Conservation (phyloP, 202 grass and related monocot genomes). For the Eragrostis tef region DNA sequence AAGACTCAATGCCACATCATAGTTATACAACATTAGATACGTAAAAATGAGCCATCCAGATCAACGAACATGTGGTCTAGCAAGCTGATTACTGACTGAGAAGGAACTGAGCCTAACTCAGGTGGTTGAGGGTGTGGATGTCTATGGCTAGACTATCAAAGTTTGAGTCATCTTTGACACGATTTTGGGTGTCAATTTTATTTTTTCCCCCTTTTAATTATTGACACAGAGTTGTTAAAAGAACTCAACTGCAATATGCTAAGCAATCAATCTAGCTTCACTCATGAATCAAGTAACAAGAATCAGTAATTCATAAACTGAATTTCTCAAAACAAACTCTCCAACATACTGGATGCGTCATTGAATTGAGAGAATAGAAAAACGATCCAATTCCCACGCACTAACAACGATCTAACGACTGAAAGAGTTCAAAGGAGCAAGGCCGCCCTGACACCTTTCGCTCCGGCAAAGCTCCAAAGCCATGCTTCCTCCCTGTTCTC, state of each 20-base stretch:
- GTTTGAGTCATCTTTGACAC: background rate
- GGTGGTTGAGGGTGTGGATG: background rate
- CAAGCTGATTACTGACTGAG: background rate
- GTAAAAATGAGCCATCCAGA: background rate
- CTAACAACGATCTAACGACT: background rate
- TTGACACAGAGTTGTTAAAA: background rate
- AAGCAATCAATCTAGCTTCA: background rate
- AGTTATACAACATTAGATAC: background rate
- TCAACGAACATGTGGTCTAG: background rate
- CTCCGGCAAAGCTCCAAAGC: background rate
- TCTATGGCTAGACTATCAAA: background rate
- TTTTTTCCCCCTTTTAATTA: background rate
- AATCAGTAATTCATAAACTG: background rate
- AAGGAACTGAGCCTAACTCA: background rate
- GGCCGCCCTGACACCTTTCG: background rate
- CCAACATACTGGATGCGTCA: background rate
- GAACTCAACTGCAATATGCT: background rate
- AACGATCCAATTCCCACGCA: background rate
- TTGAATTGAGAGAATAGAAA: background rate
- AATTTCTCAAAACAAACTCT: background rate
- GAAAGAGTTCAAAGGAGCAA: background rate
- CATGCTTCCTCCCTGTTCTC: background rate
- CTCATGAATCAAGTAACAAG: background rate
- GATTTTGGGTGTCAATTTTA: background rate
- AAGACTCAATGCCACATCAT: conserved; percentile 25